Percentiles rank a stretch among this genome's conserved stretches.
Evolutionary conservation across 176 grass and related monocot species (phyloP).

Genomic region (Themeda triandra): DNA sequence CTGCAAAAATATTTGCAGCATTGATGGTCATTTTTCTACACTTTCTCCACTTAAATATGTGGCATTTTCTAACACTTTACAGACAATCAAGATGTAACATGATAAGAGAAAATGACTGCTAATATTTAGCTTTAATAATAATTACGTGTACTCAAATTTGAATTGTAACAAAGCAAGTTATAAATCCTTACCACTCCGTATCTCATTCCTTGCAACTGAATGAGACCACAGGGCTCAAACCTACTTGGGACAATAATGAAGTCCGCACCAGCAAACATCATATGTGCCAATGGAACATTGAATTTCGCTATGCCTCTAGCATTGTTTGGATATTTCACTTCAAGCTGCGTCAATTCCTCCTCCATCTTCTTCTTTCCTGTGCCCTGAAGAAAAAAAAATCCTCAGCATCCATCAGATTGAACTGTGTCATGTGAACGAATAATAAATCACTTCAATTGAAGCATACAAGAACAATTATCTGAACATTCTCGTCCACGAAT

Average conservation of each 20-base stretch:
- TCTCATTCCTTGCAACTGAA: slow-evolving; percentile 76
- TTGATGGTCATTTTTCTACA: not conserved
- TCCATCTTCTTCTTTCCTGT: slow-evolving; percentile 96
- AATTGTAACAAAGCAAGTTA: not conserved
- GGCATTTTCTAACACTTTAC: not conserved
- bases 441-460: slow-evolving; percentile 4
- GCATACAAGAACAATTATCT: slow-evolving; percentile 86
- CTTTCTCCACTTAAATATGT: not conserved
- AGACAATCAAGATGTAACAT: not conserved
- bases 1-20: slow-evolving; percentile 14
- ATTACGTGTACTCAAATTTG: not conserved
- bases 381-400: slow-evolving; percentile 45
- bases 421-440: not conserved
- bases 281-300: slow-evolving; percentile 59
- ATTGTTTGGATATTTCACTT: slow-evolving; percentile 55
- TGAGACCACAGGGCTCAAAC: slow-evolving; percentile 73
- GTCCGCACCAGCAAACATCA: slow-evolving; percentile 69
- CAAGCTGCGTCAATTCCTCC: slow-evolving; percentile 42
- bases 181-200: slow-evolving; percentile 51
- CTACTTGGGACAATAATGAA: slow-evolving; percentile 63
- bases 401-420: not conserved
- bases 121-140: not conserved
- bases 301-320: slow-evolving; percentile 62
- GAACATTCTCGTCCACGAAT: slow-evolving; percentile 72
- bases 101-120: not conserved